These are phyloP conservation scores for Fagus sylvatica DNA, from an alignment of 306 rosid species.

Conservation along the genomic window DNA sequence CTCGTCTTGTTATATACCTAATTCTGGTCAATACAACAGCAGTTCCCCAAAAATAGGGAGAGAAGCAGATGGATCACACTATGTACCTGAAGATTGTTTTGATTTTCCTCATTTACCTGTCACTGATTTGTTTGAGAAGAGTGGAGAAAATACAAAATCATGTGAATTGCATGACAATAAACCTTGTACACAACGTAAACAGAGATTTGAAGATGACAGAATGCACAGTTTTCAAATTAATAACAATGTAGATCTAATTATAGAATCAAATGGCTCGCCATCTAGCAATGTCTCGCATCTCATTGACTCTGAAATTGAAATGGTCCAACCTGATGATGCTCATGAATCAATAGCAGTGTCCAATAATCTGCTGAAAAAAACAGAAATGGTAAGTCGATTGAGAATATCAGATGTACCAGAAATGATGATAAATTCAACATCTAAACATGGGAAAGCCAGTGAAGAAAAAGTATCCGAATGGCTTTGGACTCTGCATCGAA, in stretches of 20 bases:
- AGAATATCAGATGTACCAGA: slow-evolving; percentile 74
- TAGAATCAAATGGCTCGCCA: slow-evolving; percentile 56
- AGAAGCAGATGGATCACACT: slow-evolving; percentile 54
- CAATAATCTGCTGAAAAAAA: slow-evolving; percentile 35
- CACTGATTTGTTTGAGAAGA: slow-evolving; percentile 60
- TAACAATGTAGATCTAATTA: slow-evolving; percentile 69
- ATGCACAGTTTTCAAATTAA: slow-evolving; percentile 75
- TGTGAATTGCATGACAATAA: slow-evolving; percentile 34
- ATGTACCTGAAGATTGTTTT: slow-evolving; percentile 45
- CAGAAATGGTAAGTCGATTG: slow-evolving; percentile 48
- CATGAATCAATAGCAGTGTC: slow-evolving; percentile 41
- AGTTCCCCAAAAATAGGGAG: slow-evolving; percentile 44
- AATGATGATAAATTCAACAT: slow-evolving; percentile 38
- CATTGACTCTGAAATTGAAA: slow-evolving; percentile 55
- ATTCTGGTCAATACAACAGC: slow-evolving; percentile 46
- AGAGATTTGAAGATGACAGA: slow-evolving; percentile 54
- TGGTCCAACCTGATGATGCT: slow-evolving; percentile 47
- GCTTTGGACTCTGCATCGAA: slow-evolving; percentile 96
- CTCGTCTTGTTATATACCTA: slow-evolving; percentile 33
- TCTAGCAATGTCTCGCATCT: slow-evolving; percentile 41
- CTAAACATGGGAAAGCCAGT: slow-evolving; percentile 43
- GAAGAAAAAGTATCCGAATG: slow-evolving; percentile 84
- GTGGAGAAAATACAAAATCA: slow-evolving; percentile 41
- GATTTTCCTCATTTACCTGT: slow-evolving; percentile 71
- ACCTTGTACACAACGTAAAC: slow-evolving; percentile 33